These are phyloP conservation scores for Pseudohyphozyma bogoriensis DNA, from an alignment of 768 basidiomycete genomes.

Conservation along the genomic window DNA sequence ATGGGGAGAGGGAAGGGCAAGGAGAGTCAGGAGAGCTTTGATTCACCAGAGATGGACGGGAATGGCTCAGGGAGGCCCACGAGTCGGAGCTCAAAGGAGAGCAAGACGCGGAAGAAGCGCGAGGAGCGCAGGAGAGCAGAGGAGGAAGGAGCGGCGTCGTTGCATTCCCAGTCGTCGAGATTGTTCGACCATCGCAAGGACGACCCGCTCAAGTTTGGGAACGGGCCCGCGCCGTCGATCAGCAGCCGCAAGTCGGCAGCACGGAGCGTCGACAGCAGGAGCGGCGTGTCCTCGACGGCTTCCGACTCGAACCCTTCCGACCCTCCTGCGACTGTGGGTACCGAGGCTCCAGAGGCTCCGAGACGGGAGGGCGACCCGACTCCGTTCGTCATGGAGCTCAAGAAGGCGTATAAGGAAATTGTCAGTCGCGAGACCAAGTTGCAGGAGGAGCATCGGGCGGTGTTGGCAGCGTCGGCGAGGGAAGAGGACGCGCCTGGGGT, in stretches of 20 bases:
- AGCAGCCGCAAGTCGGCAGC: neutral
- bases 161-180: neutral
- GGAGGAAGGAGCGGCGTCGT: neutral
- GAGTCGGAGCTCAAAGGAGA: slow-evolving; percentile 1
- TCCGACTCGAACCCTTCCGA: neutral
- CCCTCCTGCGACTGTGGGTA: neutral
- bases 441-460: slow-evolving; percentile 64
- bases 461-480: slow-evolving; percentile 43
- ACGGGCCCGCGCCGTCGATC: neutral
- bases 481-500: slow-evolving; percentile 20
- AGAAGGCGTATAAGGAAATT: slow-evolving; percentile 72
- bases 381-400: slow-evolving; percentile 63
- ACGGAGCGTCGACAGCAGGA: neutral
- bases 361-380: slow-evolving; percentile 38
- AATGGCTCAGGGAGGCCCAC: neutral
- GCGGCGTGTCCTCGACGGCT: neutral
- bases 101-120: neutral
- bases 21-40: neutral
- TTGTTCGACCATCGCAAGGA: slow-evolving; percentile 85
- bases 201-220: slow-evolving; percentile 53
- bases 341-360: slow-evolving; percentile 1
- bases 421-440: slow-evolving; percentile 67
- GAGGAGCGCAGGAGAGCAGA: neutral
- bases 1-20: neutral
- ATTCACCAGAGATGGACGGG: neutral